phyloP scores from a whole-genome alignment of 495 filamentous ascomycete species.

The Friedmanniomyces simplex region DNA sequence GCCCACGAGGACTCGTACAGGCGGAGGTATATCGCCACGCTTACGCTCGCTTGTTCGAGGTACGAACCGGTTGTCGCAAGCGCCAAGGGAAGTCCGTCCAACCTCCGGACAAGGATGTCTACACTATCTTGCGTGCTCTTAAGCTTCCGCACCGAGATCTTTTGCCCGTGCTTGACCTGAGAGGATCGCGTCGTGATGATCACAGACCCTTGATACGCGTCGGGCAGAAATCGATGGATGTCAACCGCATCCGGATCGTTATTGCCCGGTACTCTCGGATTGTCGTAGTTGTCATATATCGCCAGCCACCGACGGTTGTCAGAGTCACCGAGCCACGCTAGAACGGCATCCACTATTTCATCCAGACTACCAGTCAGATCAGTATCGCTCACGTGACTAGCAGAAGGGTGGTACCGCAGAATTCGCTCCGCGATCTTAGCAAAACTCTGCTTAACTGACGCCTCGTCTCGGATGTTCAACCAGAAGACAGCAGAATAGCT shows the following conservation, averaged over 20 bases:
- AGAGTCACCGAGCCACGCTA: too few relatives aligned
- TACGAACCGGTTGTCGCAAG: background rate
- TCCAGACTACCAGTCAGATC: too few relatives aligned
- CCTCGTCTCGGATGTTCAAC: too few relatives aligned
- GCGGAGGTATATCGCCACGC: background rate
- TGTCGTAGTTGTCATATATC: too few relatives aligned
- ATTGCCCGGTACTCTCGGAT: conserved; percentile 20
- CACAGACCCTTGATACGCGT: conserved; percentile 31
- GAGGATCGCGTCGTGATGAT: conserved; percentile 36
- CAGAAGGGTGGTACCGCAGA: too few relatives aligned
- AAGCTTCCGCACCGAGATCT: background rate
- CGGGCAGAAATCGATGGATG: conserved; percentile 30
- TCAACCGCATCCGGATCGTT: conserved; percentile 22
- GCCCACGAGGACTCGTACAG: background rate
- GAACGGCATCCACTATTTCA: too few relatives aligned
- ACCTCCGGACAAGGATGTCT: background rate
- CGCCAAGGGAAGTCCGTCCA: background rate
- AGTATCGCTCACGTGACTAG: too few relatives aligned
- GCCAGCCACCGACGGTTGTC: too few relatives aligned
- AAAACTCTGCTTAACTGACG: too few relatives aligned
- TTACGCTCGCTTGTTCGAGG: background rate
- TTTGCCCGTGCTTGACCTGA: conserved; percentile 8
- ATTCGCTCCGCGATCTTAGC: too few relatives aligned
- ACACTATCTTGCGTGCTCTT: background rate
- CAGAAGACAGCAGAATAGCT: too few relatives aligned